These are phyloP conservation scores for Saccharomycopsis oosterbeekiorum DNA, from an alignment of 805 yeast genomes.

Conservation along the genomic window DNA sequence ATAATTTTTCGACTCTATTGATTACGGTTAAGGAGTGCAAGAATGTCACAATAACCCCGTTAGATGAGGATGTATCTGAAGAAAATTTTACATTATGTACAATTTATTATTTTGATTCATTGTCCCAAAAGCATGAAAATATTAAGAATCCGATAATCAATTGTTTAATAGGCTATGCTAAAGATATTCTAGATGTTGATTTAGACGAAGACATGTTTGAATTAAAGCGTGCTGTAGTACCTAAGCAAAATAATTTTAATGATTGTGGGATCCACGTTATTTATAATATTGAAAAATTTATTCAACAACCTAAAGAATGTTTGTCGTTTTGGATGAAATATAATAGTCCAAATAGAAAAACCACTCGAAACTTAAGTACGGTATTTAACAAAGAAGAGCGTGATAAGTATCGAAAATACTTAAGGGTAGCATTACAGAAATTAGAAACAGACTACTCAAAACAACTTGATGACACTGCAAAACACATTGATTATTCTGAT, in stretches of 20 bases:
- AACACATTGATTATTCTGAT: constrained; percentile 18
- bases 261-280: constrained; percentile 95
- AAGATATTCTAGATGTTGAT: constrained; percentile 44
- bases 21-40: constrained; percentile 13
- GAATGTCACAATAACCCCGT: constrained; percentile 15
- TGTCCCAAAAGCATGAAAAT: constrained; percentile 47
- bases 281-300: constrained; percentile 54
- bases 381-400: constrained; percentile 23
- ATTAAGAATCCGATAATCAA: constrained; percentile 43
- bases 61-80: constrained; percentile 10
- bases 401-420: constrained; percentile 21
- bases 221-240: constrained; percentile 47
- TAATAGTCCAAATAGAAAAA: not conserved
- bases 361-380: not conserved
- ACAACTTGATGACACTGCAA: constrained; percentile 7
- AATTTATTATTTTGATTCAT: constrained; percentile 66
- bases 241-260: constrained; percentile 77
- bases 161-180: constrained; percentile 60
- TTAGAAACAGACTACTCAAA: constrained; percentile 20
- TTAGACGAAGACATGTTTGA: constrained; percentile 39
- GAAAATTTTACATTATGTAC: constrained; percentile 19
- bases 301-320: constrained; percentile 39
- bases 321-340: constrained; percentile 36
- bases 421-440: constrained; percentile 19
- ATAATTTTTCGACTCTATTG: constrained; percentile 35